phyloP scores from a whole-genome alignment of 1,284 basidiomycete genomes.

The Phlebopus sp. region DNA sequence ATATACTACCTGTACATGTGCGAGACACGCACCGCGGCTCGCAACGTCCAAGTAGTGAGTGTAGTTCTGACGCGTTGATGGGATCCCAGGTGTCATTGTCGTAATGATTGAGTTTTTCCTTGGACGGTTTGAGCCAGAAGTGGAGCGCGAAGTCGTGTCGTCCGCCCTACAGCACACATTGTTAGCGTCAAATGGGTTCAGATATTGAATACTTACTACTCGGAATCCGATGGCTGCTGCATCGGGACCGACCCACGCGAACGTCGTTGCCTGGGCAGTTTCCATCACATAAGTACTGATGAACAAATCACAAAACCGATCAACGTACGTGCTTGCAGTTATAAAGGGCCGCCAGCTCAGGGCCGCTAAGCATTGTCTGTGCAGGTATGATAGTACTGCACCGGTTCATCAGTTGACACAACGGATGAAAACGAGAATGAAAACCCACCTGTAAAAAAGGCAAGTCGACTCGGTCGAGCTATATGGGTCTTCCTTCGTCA shows the following conservation, averaged over 20 bases:
- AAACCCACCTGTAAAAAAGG: constrained; percentile 46
- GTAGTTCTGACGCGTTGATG: constrained; percentile 15
- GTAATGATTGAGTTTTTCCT: not conserved
- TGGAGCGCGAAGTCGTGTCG: constrained; percentile 25
- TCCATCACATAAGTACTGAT: not conserved
- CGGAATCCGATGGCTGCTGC: constrained; percentile 36
- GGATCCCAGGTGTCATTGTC: constrained; percentile 8
- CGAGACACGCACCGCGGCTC: constrained; percentile 37
- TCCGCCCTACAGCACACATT: constrained; percentile 17
- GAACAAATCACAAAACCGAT: constrained; percentile 17
- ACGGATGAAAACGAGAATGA: not conserved
- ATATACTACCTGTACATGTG: too few relatives aligned
- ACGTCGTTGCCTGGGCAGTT: constrained; percentile 33
- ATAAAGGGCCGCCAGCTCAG: constrained; percentile 33
- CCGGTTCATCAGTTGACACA: not conserved
- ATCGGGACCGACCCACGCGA: constrained; percentile 42
- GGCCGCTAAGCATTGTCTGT: constrained; percentile 37
- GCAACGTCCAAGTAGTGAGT: constrained; percentile 25
- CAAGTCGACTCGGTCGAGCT: constrained; percentile 18
- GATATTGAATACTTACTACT: too few relatives aligned
- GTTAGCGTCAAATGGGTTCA: too few relatives aligned
- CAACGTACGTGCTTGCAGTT: constrained; percentile 27
- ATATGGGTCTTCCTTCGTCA: constrained; percentile 13
- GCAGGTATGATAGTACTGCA: constrained; percentile 44
- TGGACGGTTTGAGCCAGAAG: constrained; percentile 18